phyloP scores from a whole-genome alignment of 495 filamentous ascomycete genomes.

The Aspergillus wentii region DNA sequence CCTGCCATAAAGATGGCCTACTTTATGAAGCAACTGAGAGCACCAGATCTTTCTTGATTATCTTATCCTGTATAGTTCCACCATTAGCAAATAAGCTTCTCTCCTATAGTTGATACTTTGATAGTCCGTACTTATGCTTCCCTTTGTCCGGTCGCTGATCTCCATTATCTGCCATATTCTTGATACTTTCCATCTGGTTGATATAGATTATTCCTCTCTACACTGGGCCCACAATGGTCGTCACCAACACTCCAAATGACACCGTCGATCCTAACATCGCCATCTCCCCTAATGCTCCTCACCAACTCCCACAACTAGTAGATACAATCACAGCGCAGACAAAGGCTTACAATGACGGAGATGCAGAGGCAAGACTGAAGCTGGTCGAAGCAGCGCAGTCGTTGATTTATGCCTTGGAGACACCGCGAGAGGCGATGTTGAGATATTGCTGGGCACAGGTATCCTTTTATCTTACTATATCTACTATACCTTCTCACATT shows the following conservation, averaged over 20 bases:
- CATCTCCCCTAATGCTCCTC: slow-evolving; percentile 4
- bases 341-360: neutral
- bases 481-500: too few species aligned
- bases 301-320: slow-evolving; percentile 3
- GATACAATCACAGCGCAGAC: neutral
- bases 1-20: too few species aligned
- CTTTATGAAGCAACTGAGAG: too few species aligned
- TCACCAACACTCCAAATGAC: neutral
- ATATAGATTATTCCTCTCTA: neutral
- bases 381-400: slow-evolving; percentile 10
- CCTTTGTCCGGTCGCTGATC: too few species aligned
- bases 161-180: neutral
- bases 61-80: too few species aligned
- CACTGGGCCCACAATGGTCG: neutral
- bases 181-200: neutral
- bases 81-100: neutral
- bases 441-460: slow-evolving; percentile 23
- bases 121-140: neutral
- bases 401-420: slow-evolving; percentile 16
- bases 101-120: neutral
- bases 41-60: too few species aligned
- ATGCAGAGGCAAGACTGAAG: slow-evolving; percentile 3
- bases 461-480: too few species aligned
- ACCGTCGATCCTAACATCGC: slow-evolving; percentile 3
- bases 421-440: slow-evolving; percentile 20